Evolutionary conservation across 495 filamentous ascomycete genomes (phyloP), one percentile per base, ranked within the genome.

Genomic region (Evansstolkia leycettana): DNA sequence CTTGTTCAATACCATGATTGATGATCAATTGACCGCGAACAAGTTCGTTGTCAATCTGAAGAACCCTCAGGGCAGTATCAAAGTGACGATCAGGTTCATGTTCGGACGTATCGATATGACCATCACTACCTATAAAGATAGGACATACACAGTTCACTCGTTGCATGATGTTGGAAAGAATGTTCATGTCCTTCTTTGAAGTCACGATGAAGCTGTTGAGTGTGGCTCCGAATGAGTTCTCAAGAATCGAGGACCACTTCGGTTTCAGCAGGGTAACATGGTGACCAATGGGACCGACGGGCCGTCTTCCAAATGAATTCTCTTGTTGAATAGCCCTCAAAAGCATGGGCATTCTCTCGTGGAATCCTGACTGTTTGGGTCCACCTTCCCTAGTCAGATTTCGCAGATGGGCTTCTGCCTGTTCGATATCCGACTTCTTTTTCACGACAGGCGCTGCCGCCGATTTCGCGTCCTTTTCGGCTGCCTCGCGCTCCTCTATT

Each of bases 21-120:
- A 99, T 84, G 51, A 99, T 80, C 19, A 96, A 58, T 33, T 86
- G 79, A 39, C 81, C 77, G 23, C 75, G 76, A 15, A 92, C 83
- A 28, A 78, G 55, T 10, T 78, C 71, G 51, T 89, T 76, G 42
- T 90, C 80, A 43, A 98, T 78, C 62, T 76, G 75, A 27, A 98
- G 67, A 4, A 80, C 73, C 32, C 83, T 70, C 25, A 95, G 62
- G 19, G 82, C 76, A 2, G 90, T 96, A 35, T 83, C 73, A 39
- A 79, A 83, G 2, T 64, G 51, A 20, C 48, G 32, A 40, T 86
- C 78, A 6, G 90, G 90, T 51, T 94, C 85, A 26, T 82, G 68
- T 10, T 68, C 60, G 3, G 61, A 64, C 2, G 72, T 77, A 47
- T 82, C 67, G 9, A 95, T 67, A 10, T 54, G 47, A 15, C 65